A percentile compares a stretch with the other conserved stretches of the same genome.
Conservation (phyloP, 139 green algal genomes). For the Picochlorum sp. region DNA sequence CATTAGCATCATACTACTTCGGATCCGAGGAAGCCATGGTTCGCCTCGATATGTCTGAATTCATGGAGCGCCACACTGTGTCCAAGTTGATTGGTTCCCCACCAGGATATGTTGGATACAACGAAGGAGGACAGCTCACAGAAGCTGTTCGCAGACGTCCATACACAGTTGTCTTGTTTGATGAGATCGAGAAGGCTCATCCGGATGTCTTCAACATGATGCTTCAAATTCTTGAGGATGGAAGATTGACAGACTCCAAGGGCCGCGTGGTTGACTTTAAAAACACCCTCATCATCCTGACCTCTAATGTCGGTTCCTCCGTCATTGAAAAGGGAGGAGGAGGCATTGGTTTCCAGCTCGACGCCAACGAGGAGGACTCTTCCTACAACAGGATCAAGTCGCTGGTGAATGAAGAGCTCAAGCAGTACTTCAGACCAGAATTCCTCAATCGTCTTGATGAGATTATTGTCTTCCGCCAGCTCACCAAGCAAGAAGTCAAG, state of each 20-base stretch:
- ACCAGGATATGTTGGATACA: constrained; percentile 98
- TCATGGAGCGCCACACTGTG: constrained; percentile 99
- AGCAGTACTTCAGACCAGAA: constrained; percentile 97
- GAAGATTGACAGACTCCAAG: constrained; percentile 83
- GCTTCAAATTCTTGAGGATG: constrained; percentile 94
- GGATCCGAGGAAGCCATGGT: constrained; percentile 95
- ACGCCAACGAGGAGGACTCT: constrained; percentile 37
- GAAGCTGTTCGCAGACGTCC: constrained; percentile 91
- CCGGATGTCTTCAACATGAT: constrained; percentile 99
- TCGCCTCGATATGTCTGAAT: constrained; percentile 98
- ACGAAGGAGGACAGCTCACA: constrained; percentile 97
- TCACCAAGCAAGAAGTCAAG: constrained; percentile 97
- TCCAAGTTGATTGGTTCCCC: constrained; percentile 98
- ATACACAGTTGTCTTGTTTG: constrained; percentile 99
- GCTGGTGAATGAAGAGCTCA: constrained; percentile 98
- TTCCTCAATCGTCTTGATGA: constrained; percentile 99
- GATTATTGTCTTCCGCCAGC: constrained; percentile 99
- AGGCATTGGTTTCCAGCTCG: constrained; percentile 72
- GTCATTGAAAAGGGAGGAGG: constrained; percentile 94
- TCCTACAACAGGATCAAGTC: constrained; percentile 88
- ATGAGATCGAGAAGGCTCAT: constrained; percentile 99
- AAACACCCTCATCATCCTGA: constrained; percentile 99
- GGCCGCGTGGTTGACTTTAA: constrained; percentile 98
- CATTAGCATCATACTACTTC: constrained; percentile 97
- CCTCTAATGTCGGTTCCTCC: constrained; percentile 89